phyloP scores from a whole-genome alignment of 352 stramenopile species.

The Pythium rhizo-oryzae region DNA sequence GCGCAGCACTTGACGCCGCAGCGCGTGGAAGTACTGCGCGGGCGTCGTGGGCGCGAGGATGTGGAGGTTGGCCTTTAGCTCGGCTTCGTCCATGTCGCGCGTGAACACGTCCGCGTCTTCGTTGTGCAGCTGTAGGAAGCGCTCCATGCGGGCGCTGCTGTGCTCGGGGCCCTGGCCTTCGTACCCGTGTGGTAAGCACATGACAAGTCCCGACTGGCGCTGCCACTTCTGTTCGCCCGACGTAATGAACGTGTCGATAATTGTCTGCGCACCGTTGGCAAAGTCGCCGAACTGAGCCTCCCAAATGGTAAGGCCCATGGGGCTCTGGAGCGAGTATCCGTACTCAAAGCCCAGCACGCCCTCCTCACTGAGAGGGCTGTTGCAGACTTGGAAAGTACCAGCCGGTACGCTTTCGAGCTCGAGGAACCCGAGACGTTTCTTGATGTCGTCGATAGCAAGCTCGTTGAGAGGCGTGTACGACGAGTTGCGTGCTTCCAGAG shows the following conservation, averaged over 20 bases:
- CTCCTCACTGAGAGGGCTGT: conserved; percentile 83
- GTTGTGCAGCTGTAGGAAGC: conserved; percentile 82
- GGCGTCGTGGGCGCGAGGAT: conserved; percentile 85
- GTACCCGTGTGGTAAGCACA: conserved; percentile 84
- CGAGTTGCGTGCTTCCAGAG: conserved; percentile 73
- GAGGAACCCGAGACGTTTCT: conserved; percentile 40
- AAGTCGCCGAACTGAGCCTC: conserved; percentile 91
- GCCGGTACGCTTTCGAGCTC: conserved; percentile 43
- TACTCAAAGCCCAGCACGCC: conserved; percentile 89
- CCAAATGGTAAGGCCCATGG: conserved; percentile 89
- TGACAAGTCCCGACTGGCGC: conserved; percentile 87
- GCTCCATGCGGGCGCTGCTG: conserved; percentile 81
- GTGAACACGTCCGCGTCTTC: conserved; percentile 78
- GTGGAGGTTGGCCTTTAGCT: conserved; percentile 71
- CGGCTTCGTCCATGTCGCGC: conserved; percentile 39
- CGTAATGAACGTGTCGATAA: conserved; percentile 88
- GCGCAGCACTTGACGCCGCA: conserved; percentile 84
- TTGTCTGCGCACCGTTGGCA: conserved; percentile 86
- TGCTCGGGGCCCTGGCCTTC: conserved; percentile 88
- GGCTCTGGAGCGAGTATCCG: conserved; percentile 84
- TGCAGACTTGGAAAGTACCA: conserved; percentile 77
- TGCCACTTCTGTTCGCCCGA: conserved; percentile 89
- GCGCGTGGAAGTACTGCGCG: conserved; percentile 97
- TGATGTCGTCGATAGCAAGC: conserved; percentile 49
- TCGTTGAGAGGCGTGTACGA: conserved; percentile 96